phyloP scores from a whole-genome alignment of 352 stramenopile genomes.

The Pythium phragmiticola region DNA sequence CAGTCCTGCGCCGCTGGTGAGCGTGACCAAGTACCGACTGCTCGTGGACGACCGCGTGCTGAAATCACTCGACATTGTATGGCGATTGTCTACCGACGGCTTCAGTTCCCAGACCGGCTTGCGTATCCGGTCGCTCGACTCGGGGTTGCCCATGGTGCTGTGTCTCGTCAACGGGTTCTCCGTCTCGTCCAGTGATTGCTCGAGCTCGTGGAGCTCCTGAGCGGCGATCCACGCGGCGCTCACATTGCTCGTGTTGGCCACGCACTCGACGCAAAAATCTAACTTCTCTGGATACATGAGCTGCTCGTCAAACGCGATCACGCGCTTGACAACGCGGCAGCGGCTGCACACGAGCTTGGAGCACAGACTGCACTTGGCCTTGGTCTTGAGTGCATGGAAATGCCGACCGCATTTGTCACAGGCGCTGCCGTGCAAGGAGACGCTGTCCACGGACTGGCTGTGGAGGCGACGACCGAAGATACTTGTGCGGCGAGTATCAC shows the following conservation, averaged over 20 bases:
- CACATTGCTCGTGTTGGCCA: slow-evolving; percentile 40
- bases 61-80: slow-evolving; percentile 41
- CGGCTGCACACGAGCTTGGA: slow-evolving; percentile 25
- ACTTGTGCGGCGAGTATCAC: slow-evolving; percentile 8
- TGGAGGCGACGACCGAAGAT: slow-evolving; percentile 19
- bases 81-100: slow-evolving; percentile 24
- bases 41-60: slow-evolving; percentile 21
- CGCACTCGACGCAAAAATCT: slow-evolving; percentile 60
- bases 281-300: slow-evolving; percentile 62
- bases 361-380: slow-evolving; percentile 28
- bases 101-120: slow-evolving; percentile 23
- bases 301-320: slow-evolving; percentile 44
- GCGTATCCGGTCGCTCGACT: slow-evolving; percentile 11
- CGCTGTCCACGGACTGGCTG: slow-evolving; percentile 21
- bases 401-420: slow-evolving; percentile 25
- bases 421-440: slow-evolving; percentile 8
- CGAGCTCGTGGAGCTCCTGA: slow-evolving; percentile 42
- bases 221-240: slow-evolving; percentile 53
- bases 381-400: slow-evolving; percentile 27
- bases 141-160: background rate
- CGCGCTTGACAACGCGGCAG: slow-evolving; percentile 26
- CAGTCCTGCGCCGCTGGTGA: background rate
- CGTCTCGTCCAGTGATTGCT: slow-evolving; percentile 15
- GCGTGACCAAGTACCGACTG: slow-evolving; percentile 20
- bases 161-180: slow-evolving; percentile 15